These are phyloP conservation scores for Trametes hirsuta DNA, from an alignment of 1,284 basidiomycete genomes.

Conservation along the genomic window DNA sequence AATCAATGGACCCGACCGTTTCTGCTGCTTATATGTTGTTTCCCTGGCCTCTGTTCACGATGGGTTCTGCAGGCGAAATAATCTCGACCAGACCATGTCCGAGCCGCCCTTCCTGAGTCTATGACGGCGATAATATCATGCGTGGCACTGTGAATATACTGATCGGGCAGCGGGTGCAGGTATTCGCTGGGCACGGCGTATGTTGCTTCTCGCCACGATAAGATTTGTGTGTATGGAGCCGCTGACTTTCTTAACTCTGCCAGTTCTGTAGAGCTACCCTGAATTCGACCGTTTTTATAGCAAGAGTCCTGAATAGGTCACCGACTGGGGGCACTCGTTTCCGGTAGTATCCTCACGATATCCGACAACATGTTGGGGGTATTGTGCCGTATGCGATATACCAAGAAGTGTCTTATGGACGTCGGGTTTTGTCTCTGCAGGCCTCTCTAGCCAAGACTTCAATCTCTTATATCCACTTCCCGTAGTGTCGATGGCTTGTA, in stretches of 20 bases:
- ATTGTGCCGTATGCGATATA: not conserved
- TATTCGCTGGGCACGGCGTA: conserved; percentile 52
- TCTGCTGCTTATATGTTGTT: too few species aligned
- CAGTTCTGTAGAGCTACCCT: conserved; percentile 32
- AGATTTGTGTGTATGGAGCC: not conserved
- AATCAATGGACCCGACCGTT: too few species aligned
- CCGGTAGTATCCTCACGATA: conserved; percentile 15
- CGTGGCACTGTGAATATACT: conserved; percentile 43
- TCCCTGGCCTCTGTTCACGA: too few species aligned
- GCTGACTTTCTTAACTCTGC: not conserved
- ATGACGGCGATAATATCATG: too few species aligned
- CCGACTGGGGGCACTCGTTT: conserved; percentile 25
- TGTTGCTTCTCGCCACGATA: not conserved
- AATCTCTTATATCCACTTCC: too few species aligned
- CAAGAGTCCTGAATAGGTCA: conserved; percentile 29
- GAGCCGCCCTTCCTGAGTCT: too few species aligned
- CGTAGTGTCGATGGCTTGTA: too few species aligned
- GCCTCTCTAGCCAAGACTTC: too few species aligned
- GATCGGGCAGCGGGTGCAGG: conserved; percentile 44
- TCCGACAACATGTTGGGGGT: not conserved
- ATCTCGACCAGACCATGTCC: too few species aligned
- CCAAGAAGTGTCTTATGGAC: too few species aligned
- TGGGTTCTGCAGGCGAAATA: too few species aligned
- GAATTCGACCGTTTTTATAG: conserved; percentile 32
- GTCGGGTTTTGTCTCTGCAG: too few species aligned